Conservation (phyloP, 805 yeast species). For the Lipomyces yamadae region DNA sequence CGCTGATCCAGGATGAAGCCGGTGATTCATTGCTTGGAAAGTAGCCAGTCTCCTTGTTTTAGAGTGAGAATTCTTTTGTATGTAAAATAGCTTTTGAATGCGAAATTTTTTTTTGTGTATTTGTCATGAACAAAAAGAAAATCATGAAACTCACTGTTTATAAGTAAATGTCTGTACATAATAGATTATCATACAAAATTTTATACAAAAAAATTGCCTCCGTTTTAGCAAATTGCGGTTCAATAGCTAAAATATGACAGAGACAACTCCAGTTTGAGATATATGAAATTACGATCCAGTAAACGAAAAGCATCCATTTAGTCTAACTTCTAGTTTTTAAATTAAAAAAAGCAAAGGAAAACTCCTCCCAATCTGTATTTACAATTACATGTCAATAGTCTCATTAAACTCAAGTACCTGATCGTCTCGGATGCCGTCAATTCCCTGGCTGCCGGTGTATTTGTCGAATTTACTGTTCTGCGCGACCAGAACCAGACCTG, state of each 20-base stretch:
- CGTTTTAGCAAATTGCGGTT: neutral
- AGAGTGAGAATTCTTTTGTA: neutral
- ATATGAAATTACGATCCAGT: neutral
- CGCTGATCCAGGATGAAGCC: constrained; percentile 7
- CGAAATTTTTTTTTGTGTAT: neutral
- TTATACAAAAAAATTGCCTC: neutral
- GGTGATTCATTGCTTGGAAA: constrained; percentile 12
- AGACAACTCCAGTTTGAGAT: neutral
- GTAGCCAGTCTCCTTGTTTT: neutral
- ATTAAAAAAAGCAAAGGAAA: too few species aligned
- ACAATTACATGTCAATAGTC: constrained; percentile 53
- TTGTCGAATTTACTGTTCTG: constrained; percentile 23
- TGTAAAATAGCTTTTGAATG: neutral
- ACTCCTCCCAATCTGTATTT: neutral
- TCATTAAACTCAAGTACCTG: constrained; percentile 71
- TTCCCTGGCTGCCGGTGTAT: constrained; percentile 44
- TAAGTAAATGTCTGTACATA: neutral
- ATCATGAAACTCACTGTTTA: neutral
- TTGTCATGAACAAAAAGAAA: neutral
- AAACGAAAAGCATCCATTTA: neutral
- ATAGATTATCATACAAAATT: neutral
- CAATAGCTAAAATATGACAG: neutral
- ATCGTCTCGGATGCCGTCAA: constrained; percentile 70
- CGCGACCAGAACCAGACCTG: constrained; percentile 72
- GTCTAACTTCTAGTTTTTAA: neutral